These are phyloP conservation scores for Sordariomycetes sp. DNA, from an alignment of 2,329 filamentous ascomycete genomes.

Conservation along the genomic window DNA sequence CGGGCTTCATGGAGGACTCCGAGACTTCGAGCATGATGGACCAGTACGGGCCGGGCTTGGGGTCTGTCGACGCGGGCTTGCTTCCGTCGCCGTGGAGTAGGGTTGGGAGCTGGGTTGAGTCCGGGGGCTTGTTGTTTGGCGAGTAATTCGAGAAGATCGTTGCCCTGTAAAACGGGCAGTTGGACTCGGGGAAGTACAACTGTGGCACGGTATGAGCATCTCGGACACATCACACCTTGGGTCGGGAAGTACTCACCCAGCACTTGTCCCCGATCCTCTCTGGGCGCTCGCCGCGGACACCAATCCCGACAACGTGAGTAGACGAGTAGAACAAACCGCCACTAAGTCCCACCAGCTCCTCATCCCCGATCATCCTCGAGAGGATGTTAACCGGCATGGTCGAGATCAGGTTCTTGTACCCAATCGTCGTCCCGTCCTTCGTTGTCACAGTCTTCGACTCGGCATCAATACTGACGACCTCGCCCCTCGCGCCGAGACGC, in stretches of 20 bases:
- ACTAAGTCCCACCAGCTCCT: constrained; percentile 68
- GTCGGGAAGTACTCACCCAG: constrained; percentile 51
- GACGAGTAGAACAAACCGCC: constrained; percentile 94
- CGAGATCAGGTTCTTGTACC: constrained; percentile 84
- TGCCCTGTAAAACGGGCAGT: constrained; percentile 98
- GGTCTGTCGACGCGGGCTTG: constrained; percentile 57
- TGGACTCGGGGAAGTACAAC: constrained; percentile 97
- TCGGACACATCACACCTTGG: constrained; percentile 3
- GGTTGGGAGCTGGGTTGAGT: constrained; percentile 73
- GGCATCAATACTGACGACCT: constrained; percentile 78
- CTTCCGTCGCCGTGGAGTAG: constrained; percentile 75
- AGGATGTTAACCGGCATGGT: constrained; percentile 94
- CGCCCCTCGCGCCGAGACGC: constrained; percentile 72
- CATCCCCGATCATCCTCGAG: constrained; percentile 74
- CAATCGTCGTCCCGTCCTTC: constrained; percentile 73
- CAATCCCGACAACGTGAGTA: constrained; percentile 94
- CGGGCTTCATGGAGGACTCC: constrained; percentile 89
- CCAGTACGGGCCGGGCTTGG: constrained; percentile 92
- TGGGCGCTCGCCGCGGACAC: constrained; percentile 79
- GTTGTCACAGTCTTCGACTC: constrained; percentile 72
- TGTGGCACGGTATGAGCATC: constrained; percentile 17
- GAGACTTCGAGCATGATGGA: constrained; percentile 99
- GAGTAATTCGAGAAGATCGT: constrained; percentile 99
- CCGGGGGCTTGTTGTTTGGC: constrained; percentile 87
- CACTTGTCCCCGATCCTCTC: constrained; percentile 98